Evolutionary conservation across 2,329 filamentous ascomycete genomes (phyloP).

Genomic region (Fusarium sp.): DNA sequence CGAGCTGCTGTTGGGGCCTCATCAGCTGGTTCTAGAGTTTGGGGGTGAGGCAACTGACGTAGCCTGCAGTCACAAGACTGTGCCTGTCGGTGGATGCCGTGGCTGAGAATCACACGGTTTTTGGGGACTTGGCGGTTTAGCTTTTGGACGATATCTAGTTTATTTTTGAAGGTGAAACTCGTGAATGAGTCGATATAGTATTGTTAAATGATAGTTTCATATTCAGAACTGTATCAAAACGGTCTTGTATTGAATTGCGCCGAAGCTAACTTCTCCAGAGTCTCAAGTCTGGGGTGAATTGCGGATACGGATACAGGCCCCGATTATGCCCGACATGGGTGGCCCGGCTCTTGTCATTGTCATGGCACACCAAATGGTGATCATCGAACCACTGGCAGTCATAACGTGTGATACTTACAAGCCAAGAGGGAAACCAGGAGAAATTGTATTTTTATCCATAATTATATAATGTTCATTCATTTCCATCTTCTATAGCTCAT

Average conservation of each 20-base stretch:
- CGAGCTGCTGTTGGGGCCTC: not conserved
- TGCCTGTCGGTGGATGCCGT: slow-evolving; percentile 25
- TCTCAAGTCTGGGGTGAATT: slow-evolving; percentile 16
- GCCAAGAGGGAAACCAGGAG: slow-evolving; percentile 9
- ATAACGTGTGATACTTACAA: slow-evolving; percentile 34
- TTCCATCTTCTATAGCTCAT: not conserved
- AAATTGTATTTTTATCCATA: not conserved
- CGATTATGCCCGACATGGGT: slow-evolving; percentile 37
- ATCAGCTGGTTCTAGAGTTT: slow-evolving; percentile 15
- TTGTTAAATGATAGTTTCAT: not conserved
- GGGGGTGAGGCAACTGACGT: slow-evolving; percentile 14
- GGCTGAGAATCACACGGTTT: slow-evolving; percentile 26
- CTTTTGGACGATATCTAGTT: not conserved
- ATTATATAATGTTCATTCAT: slow-evolving; percentile 32
- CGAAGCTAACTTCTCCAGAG: slow-evolving; percentile 12
- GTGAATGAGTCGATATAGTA: not conserved
- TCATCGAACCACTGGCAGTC: slow-evolving; percentile 42
- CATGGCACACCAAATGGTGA: slow-evolving; percentile 33
- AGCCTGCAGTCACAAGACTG: slow-evolving; percentile 21
- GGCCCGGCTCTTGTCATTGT: slow-evolving; percentile 10
- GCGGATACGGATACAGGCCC: too few species aligned
- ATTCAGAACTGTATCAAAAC: not conserved
- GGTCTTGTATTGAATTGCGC: not conserved
- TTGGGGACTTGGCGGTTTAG: not conserved
- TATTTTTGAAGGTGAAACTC: not conserved